Conservation (phyloP, 2,329 filamentous ascomycete genomes). For the Tympanopsis confertula region DNA sequence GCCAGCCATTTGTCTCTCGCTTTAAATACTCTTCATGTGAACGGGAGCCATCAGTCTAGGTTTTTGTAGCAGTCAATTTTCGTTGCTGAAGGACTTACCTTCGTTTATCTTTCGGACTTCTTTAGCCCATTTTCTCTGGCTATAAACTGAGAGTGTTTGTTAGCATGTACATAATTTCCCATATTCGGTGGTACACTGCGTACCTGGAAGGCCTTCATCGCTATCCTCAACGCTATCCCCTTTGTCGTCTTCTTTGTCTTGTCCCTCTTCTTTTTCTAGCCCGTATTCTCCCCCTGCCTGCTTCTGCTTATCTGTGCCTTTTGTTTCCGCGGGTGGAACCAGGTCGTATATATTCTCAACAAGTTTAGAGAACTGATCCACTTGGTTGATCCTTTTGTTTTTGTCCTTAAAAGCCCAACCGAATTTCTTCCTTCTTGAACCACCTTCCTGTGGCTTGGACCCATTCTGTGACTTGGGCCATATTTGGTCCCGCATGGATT, state of each 20-base stretch:
- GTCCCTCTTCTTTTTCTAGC: too few species aligned
- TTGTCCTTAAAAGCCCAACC: constrained; percentile 6
- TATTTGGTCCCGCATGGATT: too few species aligned
- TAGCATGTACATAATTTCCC: too few species aligned
- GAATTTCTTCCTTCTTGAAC: constrained; percentile 4
- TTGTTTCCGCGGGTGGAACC: constrained; percentile 1
- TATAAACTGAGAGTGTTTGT: too few species aligned
- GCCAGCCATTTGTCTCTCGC: constrained; percentile 7
- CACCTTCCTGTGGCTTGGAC: background rate
- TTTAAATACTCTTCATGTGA: constrained; percentile 3
- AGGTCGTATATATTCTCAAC: constrained; percentile 5
- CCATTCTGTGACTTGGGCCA: background rate
- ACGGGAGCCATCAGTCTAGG: background rate
- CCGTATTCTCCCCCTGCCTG: too few species aligned
- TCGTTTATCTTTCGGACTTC: too few species aligned
- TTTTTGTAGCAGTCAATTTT: background rate
- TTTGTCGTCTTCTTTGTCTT: too few species aligned
- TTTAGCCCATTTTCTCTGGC: too few species aligned
- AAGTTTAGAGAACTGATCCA: constrained; percentile 3
- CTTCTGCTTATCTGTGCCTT: background rate
- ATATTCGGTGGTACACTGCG: too few species aligned
- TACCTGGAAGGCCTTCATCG: too few species aligned
- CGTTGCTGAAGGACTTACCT: background rate
- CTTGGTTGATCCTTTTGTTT: constrained; percentile 3
- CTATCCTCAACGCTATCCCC: too few species aligned